Evolutionary conservation across 2,329 filamentous ascomycete genomes (phyloP).

Genomic region (Fusarium proliferatum): DNA sequence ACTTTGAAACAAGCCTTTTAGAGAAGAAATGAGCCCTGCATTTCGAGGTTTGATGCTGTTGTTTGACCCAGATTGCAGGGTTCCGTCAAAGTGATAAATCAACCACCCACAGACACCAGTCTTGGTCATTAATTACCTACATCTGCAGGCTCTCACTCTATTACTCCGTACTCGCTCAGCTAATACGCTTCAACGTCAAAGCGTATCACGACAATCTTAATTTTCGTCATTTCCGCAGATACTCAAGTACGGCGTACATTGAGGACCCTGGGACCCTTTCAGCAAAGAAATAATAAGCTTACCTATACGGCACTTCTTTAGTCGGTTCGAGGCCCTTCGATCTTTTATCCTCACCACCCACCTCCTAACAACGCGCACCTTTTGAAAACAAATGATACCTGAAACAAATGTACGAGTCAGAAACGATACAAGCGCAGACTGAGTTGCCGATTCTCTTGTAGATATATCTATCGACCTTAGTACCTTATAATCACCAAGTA

Average conservation of each 20-base stretch:
- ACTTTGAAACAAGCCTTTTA: conserved; percentile 11
- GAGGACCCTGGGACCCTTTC: too few relatives aligned
- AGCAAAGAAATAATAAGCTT: not conserved
- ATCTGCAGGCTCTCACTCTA: not conserved
- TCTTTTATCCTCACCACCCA: not conserved
- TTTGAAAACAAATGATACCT: not conserved
- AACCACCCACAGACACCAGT: not conserved
- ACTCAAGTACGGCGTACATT: not conserved
- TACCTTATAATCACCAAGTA: not conserved
- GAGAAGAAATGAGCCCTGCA: conserved; percentile 8
- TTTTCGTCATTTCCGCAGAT: not conserved
- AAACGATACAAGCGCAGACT: not conserved
- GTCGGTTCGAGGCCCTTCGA: not conserved
- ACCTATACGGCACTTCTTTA: not conserved
- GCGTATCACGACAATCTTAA: conserved; percentile 8
- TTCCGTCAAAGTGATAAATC: conserved; percentile 1
- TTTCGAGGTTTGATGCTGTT: not conserved
- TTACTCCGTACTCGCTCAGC: not conserved
- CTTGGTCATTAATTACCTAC: not conserved
- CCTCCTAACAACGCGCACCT: not conserved
- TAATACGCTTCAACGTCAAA: conserved; percentile 4
- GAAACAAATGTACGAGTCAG: conserved; percentile 2
- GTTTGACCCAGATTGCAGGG: conserved; percentile 7
- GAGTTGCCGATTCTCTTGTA: not conserved
- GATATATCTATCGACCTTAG: not conserved